phyloP scores from a whole-genome alignment of 345 rosid genomes.

The Syzygium grande region DNA sequence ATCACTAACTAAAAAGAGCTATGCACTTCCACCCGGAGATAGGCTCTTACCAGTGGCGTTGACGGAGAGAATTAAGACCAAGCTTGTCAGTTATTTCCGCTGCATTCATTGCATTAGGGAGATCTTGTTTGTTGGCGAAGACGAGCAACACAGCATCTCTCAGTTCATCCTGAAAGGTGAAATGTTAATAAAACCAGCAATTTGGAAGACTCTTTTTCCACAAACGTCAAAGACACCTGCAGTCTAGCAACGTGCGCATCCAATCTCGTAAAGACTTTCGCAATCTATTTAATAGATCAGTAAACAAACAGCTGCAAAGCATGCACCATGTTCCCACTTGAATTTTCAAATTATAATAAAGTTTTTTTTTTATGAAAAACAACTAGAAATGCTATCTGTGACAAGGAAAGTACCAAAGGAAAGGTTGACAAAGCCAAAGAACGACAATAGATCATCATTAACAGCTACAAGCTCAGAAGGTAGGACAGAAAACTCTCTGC shows the following conservation, averaged over 20 bases:
- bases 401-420: not conserved
- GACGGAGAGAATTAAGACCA: constrained; percentile 87
- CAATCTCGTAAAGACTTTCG: not conserved
- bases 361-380: not conserved
- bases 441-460: not conserved
- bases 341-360: not conserved
- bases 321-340: not conserved
- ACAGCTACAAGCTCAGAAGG: not conserved
- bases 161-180: constrained; percentile 52
- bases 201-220: not conserved
- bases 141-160: constrained; percentile 87
- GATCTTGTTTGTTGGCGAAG: constrained; percentile 92
- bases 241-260: not conserved
- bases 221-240: not conserved
- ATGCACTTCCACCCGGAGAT: not conserved
- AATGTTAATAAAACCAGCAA: not conserved
- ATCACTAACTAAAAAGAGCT: not conserved
- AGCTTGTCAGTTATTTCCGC: constrained; percentile 94
- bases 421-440: not conserved
- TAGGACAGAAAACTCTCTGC: not conserved
- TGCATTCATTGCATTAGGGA: constrained; percentile 94
- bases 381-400: not conserved
- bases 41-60: constrained; percentile 67
- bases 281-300: not conserved
- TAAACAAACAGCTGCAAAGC: not conserved